A percentile compares a stretch with the other conserved stretches of the same genome.
These are phyloP conservation scores for Chytriomyces hyalinus DNA, from an alignment of 192 early-diverging fungal species.

Conservation along the genomic window DNA sequence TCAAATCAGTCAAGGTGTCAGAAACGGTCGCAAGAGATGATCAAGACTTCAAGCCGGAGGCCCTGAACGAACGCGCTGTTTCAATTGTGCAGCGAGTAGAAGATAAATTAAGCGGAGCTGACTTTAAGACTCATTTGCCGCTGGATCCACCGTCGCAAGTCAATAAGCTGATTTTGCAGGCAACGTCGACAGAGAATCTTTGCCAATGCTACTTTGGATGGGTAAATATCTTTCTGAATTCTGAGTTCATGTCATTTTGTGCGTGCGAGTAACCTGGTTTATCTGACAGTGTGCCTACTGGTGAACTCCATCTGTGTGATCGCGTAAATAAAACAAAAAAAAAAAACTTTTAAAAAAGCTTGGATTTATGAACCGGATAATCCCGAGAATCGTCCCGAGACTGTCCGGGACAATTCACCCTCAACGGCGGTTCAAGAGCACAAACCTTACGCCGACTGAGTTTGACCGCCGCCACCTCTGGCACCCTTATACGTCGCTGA, in stretches of 20 bases:
- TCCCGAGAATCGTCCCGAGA: too few relatives aligned
- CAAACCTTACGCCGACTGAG: background rate
- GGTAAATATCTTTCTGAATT: slow-evolving; percentile 4
- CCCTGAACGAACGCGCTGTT: slow-evolving; percentile 72
- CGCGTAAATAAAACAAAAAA: too few relatives aligned
- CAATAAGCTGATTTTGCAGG: slow-evolving; percentile 82
- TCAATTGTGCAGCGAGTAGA: slow-evolving; percentile 82
- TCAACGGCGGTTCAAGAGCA: background rate
- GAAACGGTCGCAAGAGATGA: slow-evolving; percentile 9
- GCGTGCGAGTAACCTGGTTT: too few relatives aligned
- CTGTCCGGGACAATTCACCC: background rate
- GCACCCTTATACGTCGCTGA: slow-evolving; percentile 34
- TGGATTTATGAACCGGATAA: too few relatives aligned
- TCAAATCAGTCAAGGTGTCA: slow-evolving; percentile 24
- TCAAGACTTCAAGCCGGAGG: slow-evolving; percentile 48
- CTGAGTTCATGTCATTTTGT: background rate
- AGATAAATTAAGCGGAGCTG: slow-evolving; percentile 81
- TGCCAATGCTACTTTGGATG: slow-evolving; percentile 56
- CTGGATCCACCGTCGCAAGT: slow-evolving; percentile 81
- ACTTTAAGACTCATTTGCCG: slow-evolving; percentile 76
- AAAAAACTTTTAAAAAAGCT: too few relatives aligned
- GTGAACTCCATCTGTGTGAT: too few relatives aligned
- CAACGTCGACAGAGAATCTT: slow-evolving; percentile 81
- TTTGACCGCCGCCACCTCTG: slow-evolving; percentile 28
- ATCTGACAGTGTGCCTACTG: too few relatives aligned